A percentile compares a stretch with the other conserved stretches of the same genome.
Conservation (phyloP, 1,284 basidiomycete species). For the Hemileia vastatrix region DNA sequence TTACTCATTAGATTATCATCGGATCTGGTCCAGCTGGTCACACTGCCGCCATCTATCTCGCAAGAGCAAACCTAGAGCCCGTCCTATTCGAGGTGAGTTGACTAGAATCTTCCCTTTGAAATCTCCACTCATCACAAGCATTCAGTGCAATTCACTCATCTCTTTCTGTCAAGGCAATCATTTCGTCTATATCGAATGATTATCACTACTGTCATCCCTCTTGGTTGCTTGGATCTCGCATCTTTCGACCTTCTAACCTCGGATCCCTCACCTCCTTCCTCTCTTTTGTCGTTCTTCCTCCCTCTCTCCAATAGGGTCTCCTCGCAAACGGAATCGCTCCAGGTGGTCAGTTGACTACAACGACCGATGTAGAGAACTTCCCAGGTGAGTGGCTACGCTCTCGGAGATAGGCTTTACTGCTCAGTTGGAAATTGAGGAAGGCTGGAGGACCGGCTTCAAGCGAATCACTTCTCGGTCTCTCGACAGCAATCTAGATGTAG, state of each 20-base stretch:
- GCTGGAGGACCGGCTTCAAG: not conserved
- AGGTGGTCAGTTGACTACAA: conserved; percentile 94
- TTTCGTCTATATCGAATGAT: too few relatives aligned
- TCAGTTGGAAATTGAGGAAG: too few relatives aligned
- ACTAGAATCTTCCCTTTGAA: not conserved
- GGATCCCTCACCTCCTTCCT: conserved; percentile 5
- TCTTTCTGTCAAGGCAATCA: too few relatives aligned
- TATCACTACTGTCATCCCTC: not conserved
- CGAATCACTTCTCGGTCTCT: not conserved
- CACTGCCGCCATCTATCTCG: conserved; percentile 77
- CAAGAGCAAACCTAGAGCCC: conserved; percentile 82
- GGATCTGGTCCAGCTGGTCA: conserved; percentile 83
- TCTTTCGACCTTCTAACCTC: not conserved
- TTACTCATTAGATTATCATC: conserved; percentile 62
- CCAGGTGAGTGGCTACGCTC: not conserved
- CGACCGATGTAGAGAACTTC: conserved; percentile 89
- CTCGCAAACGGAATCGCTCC: conserved; percentile 97
- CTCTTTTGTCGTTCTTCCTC: not conserved
- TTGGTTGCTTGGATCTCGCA: not conserved
- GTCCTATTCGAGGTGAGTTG: conserved; percentile 70
- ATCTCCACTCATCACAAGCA: too few relatives aligned
- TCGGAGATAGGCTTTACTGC: too few relatives aligned
- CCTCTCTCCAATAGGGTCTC: conserved; percentile 55
- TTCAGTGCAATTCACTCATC: too few relatives aligned
- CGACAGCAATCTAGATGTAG: too few relatives aligned